These are phyloP conservation scores for Phytophthora rubi DNA, from an alignment of 352 stramenopile genomes.

Conservation along the genomic window DNA sequence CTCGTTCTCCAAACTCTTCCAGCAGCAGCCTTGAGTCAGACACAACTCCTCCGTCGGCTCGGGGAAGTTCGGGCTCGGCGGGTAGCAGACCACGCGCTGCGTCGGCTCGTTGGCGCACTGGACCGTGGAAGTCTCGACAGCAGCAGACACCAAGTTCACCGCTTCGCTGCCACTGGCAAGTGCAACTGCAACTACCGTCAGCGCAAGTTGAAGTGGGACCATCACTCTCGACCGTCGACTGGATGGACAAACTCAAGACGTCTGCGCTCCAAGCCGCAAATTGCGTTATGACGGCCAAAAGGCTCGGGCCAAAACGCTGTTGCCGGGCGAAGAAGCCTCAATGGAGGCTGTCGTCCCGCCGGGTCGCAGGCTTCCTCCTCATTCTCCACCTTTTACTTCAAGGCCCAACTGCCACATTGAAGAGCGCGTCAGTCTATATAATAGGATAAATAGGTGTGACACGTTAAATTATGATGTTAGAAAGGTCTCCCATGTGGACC, in stretches of 20 bases:
- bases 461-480: not conserved
- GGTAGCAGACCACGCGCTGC: slow-evolving; percentile 78
- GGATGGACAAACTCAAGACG: not conserved
- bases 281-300: slow-evolving; percentile 30
- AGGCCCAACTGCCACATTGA: slow-evolving; percentile 33
- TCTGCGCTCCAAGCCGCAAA: slow-evolving; percentile 22
- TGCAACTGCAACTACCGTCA: slow-evolving; percentile 20
- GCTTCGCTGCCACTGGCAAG: slow-evolving; percentile 9
- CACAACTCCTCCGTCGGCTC: slow-evolving; percentile 80
- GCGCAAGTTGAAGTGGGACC: slow-evolving; percentile 22
- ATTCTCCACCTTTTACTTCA: slow-evolving; percentile 38
- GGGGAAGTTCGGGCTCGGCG: slow-evolving; percentile 60
- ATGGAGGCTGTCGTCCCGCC: slow-evolving; percentile 12
- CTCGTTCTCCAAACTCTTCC: slow-evolving; percentile 64
- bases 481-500: not conserved
- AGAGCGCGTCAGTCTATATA: not conserved
- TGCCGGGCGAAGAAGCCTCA: not conserved
- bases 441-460: not conserved
- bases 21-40: slow-evolving; percentile 86
- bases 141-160: slow-evolving; percentile 19
- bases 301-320: not conserved
- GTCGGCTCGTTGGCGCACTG: slow-evolving; percentile 38
- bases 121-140: slow-evolving; percentile 8
- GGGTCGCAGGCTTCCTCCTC: slow-evolving; percentile 24
- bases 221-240: slow-evolving; percentile 28